Conservation (phyloP, 805 yeast species). For the Starmerella tilneyi region DNA sequence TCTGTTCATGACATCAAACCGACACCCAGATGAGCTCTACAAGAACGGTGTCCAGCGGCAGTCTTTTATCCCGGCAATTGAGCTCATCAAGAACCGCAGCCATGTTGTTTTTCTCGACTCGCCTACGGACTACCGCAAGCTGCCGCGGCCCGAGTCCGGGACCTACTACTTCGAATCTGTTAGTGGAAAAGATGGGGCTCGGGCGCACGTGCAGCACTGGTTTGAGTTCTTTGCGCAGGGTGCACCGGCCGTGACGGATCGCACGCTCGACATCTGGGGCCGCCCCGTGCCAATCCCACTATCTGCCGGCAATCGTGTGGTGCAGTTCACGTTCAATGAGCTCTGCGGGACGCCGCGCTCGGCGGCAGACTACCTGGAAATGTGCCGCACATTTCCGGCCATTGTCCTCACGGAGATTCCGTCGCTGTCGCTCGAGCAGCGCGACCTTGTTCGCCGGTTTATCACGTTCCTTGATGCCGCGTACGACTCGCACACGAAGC, state of each 20-base stretch:
- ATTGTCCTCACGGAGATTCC: slow-evolving; percentile 93
- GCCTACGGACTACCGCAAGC: slow-evolving; percentile 86
- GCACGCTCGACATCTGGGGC: slow-evolving; percentile 67
- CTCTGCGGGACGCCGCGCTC: slow-evolving; percentile 80
- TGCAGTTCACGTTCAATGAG: slow-evolving; percentile 78
- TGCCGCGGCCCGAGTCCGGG: slow-evolving; percentile 64
- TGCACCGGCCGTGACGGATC: slow-evolving; percentile 29
- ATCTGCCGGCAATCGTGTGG: slow-evolving; percentile 69
- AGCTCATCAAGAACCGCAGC: slow-evolving; percentile 59
- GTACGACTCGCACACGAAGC: slow-evolving; percentile 77
- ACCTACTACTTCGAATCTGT: slow-evolving; percentile 38
- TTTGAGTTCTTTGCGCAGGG: slow-evolving; percentile 64
- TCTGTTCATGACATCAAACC: slow-evolving; percentile 84
- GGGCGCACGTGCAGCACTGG: slow-evolving; percentile 65
- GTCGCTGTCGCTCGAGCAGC: slow-evolving; percentile 58
- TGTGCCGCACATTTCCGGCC: slow-evolving; percentile 65
- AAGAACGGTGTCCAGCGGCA: slow-evolving; percentile 89
- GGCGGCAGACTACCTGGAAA: slow-evolving; percentile 85
- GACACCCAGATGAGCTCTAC: slow-evolving; percentile 89
- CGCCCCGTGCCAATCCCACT: slow-evolving; percentile 64
- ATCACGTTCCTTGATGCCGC: slow-evolving; percentile 94
- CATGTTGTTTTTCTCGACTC: slow-evolving; percentile 74
- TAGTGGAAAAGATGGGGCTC: slow-evolving; percentile 44
- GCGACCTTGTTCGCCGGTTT: slow-evolving; percentile 82
- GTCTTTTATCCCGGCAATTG: slow-evolving; percentile 85